Evolutionary conservation across 108 stramenopile species (phyloP).

Genomic region (Skeletonema grethae): DNA sequence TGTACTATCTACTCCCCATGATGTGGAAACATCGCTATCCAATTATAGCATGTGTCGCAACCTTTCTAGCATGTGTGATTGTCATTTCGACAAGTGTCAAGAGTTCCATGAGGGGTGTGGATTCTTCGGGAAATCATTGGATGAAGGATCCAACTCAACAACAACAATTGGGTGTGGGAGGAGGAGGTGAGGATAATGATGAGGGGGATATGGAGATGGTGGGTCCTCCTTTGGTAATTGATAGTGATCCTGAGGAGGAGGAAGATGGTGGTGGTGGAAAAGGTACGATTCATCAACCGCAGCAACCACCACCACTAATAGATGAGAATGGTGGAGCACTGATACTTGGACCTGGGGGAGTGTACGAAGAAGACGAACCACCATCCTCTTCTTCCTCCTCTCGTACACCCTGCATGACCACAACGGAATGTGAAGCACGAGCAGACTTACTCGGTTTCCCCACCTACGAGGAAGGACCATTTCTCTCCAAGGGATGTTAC

Average conservation of each 20-base stretch:
- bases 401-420: neutral
- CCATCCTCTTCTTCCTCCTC: neutral
- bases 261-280: neutral
- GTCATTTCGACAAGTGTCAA: conserved; percentile 8
- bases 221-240: too few species aligned
- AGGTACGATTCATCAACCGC: neutral
- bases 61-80: conserved; percentile 1
- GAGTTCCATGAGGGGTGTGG: too few species aligned
- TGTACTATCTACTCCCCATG: conserved; percentile 29
- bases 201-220: too few species aligned
- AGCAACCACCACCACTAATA: neutral
- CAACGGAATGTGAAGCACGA: neutral
- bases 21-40: conserved; percentile 12
- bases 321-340: neutral
- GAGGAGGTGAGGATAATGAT: too few species aligned
- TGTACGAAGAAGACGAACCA: neutral
- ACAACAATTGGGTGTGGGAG: too few species aligned
- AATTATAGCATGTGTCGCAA: neutral
- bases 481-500: neutral
- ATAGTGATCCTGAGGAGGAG: neutral
- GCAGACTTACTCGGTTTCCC: neutral
- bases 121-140: too few species aligned
- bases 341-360: neutral
- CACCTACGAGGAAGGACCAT: conserved; percentile 1
- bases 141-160: too few species aligned